A percentile compares a stretch with the other conserved stretches of the same genome.
These are phyloP conservation scores for Xylariales sp. DNA, from an alignment of 2,329 filamentous ascomycete genomes.

Conservation along the genomic window DNA sequence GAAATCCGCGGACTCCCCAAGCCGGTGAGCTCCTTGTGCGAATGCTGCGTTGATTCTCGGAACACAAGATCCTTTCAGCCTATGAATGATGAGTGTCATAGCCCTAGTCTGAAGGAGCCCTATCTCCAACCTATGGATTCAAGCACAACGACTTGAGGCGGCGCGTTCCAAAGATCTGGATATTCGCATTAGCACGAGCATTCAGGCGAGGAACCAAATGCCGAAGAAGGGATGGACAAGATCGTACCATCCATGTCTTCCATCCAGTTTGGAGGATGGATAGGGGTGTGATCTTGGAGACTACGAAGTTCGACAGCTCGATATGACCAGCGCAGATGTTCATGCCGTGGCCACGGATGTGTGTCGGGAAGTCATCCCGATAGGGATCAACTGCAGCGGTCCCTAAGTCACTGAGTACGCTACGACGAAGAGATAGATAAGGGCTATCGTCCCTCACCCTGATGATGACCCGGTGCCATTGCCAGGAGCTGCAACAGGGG, in stretches of 20 bases:
- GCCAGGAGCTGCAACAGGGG: slow-evolving; percentile 21
- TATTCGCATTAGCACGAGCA: too few relatives aligned
- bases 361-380: slow-evolving; percentile 36
- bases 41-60: too few relatives aligned
- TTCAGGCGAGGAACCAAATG: too few relatives aligned
- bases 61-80: too few relatives aligned
- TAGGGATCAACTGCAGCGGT: slow-evolving; percentile 39
- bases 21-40: too few relatives aligned
- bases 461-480: slow-evolving; percentile 29
- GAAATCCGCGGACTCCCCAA: too few relatives aligned
- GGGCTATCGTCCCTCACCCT: slow-evolving; percentile 44
- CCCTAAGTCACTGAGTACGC: slow-evolving; percentile 47
- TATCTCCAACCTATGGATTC: too few relatives aligned
- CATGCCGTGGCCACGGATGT: slow-evolving; percentile 43
- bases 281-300: slow-evolving; percentile 2
- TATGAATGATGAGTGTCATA: too few relatives aligned
- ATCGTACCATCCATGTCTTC: slow-evolving; percentile 7
- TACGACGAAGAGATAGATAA: slow-evolving; percentile 52
- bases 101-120: too few relatives aligned
- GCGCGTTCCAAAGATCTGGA: slow-evolving; percentile 2
- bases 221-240: too few relatives aligned
- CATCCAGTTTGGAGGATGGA: slow-evolving; percentile 4
- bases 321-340: slow-evolving; percentile 40
- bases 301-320: slow-evolving; percentile 45
- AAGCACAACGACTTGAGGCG: too few relatives aligned